Conservation (phyloP, 371 early-diverging fungal species). For the Actinomucor elegans region DNA sequence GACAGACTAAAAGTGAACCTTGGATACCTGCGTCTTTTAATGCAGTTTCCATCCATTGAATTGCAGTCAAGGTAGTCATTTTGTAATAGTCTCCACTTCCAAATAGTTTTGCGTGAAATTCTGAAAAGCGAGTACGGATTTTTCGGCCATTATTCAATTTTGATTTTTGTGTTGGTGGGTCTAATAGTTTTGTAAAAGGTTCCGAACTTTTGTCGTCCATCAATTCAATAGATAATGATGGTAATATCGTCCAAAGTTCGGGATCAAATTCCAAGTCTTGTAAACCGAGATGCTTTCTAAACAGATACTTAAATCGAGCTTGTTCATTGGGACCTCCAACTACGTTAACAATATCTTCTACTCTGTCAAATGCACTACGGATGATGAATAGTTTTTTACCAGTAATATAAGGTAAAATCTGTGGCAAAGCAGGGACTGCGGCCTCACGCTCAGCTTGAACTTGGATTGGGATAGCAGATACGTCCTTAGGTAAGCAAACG, state of each 20-base stretch:
- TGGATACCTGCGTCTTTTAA: conserved; percentile 49
- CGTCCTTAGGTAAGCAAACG: conserved; percentile 33
- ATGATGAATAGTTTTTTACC: conserved; percentile 45
- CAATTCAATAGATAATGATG: conserved; percentile 28
- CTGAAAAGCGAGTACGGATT: conserved; percentile 43
- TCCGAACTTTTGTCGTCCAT: conserved; percentile 45
- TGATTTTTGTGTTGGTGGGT: conserved; percentile 20
- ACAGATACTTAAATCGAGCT: conserved; percentile 40
- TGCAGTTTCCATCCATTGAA: conserved; percentile 55
- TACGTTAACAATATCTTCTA: conserved; percentile 41
- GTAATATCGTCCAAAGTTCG: conserved; percentile 30
- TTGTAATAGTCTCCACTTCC: conserved; percentile 53
- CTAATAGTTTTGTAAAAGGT: conserved; percentile 38
- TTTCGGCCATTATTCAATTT: conserved; percentile 46
- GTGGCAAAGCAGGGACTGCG: conserved; percentile 35
- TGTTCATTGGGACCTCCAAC: conserved; percentile 55
- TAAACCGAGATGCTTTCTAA: conserved; percentile 22
- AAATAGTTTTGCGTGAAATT: conserved; percentile 56
- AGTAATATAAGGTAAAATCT: conserved; percentile 30
- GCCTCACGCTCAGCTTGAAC: conserved; percentile 52
- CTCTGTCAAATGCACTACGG: conserved; percentile 46
- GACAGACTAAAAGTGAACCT: conserved; percentile 44
- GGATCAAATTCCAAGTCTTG: conserved; percentile 17
- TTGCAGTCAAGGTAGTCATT: conserved; percentile 61
- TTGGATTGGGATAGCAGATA: conserved; percentile 49